A percentile compares a stretch with the other conserved stretches of the same genome.
Conservation (phyloP, 148 eudicot genomes). For the Arctostaphylos glauca region DNA sequence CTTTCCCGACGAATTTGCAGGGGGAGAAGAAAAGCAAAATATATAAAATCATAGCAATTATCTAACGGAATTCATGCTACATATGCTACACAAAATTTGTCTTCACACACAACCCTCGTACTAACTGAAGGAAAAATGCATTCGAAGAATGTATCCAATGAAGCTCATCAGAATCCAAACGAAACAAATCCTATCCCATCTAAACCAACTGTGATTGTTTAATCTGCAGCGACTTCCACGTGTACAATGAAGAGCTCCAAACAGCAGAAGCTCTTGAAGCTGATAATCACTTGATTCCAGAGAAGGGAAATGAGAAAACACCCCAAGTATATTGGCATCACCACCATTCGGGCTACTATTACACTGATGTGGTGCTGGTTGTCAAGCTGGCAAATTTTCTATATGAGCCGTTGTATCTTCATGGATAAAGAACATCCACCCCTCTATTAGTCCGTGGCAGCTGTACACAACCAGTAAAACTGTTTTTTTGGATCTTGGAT, state of each 20-base stretch:
- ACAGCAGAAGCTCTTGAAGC: neutral
- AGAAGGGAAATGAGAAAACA: neutral
- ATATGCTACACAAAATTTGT: neutral
- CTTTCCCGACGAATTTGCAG: neutral
- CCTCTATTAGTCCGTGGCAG: neutral
- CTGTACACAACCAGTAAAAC: neutral
- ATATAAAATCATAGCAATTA: too few relatives aligned
- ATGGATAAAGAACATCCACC: neutral
- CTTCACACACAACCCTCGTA: neutral
- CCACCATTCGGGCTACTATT: neutral
- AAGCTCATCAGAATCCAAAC: neutral
- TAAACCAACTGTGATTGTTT: neutral
- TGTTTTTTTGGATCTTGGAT: neutral
- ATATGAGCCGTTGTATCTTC: conserved; percentile 8
- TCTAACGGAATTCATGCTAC: neutral
- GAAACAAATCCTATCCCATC: neutral
- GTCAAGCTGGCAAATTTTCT: neutral
- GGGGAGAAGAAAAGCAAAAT: neutral
- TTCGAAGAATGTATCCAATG: neutral
- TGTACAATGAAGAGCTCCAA: neutral
- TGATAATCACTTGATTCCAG: neutral
- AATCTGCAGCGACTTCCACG: neutral
- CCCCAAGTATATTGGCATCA: neutral
- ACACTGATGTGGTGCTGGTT: neutral
- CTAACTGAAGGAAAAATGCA: neutral